phyloP scores from a whole-genome alignment of 148 eudicot genomes.

The Chenopodium suecicum region DNA sequence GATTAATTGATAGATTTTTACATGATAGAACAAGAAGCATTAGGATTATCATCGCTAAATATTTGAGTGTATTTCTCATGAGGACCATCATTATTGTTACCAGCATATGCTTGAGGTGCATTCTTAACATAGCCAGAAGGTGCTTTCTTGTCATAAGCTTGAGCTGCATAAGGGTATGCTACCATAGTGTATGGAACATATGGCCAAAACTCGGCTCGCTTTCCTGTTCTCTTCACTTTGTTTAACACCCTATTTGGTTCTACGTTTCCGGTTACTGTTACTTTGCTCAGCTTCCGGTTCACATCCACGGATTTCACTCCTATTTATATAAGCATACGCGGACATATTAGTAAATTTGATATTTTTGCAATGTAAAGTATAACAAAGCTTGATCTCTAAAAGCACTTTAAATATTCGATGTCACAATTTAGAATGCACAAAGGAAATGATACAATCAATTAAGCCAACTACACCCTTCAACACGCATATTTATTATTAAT shows the following conservation, averaged over 20 bases:
- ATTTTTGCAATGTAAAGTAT: too few species aligned
- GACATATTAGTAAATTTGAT: not conserved
- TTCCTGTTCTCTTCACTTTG: slow-evolving; percentile 6
- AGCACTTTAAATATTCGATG: too few species aligned
- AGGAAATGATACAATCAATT: not conserved
- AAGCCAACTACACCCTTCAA: not conserved
- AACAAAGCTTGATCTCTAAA: not conserved
- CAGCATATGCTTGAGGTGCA: slow-evolving; percentile 15
- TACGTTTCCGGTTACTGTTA: slow-evolving; percentile 2
- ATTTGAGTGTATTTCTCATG: slow-evolving; percentile 2
- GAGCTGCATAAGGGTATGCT: not conserved
- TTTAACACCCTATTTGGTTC: slow-evolving; percentile 2
- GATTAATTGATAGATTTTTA: not conserved
- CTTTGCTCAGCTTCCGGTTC: not conserved
- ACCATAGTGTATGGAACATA: not conserved
- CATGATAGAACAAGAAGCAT: slow-evolving; percentile 17
- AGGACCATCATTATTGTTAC: not conserved
- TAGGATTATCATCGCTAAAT: slow-evolving; percentile 20
- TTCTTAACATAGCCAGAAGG: slow-evolving; percentile 1
- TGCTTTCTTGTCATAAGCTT: slow-evolving; percentile 10
- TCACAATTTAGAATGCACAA: not conserved
- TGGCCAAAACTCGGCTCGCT: slow-evolving; percentile 11
- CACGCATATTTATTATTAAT: too few species aligned
- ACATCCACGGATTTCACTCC: slow-evolving; percentile 11
- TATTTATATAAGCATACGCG: not conserved